phyloP scores from a whole-genome alignment of 139 green algal species.

The Pleodorina starrii region DNA sequence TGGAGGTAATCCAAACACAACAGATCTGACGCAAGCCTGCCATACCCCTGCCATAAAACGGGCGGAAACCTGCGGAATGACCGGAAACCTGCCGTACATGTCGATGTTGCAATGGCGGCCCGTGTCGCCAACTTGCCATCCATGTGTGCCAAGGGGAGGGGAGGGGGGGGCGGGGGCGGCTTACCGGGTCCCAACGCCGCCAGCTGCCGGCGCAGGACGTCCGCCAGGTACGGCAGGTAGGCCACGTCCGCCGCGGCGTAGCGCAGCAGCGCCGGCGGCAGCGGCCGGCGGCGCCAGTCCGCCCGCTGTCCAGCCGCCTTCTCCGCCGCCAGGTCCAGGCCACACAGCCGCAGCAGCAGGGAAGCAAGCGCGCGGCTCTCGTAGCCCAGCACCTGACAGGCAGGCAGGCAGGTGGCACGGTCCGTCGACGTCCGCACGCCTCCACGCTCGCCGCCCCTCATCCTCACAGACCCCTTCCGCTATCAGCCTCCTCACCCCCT shows the following conservation, averaged over 20 bases:
- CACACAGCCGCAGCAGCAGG: conserved; percentile 72
- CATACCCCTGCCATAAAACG: too few relatives aligned
- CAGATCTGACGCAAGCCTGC: too few relatives aligned
- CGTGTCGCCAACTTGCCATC: too few relatives aligned
- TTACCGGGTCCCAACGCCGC: conserved; percentile 1
- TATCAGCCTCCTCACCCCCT: too few relatives aligned
- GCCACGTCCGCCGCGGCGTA: conserved; percentile 85
- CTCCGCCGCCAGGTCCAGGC: conserved; percentile 28
- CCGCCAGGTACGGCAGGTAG: conserved; percentile 81
- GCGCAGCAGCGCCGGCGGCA: conserved; percentile 66
- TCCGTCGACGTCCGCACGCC: background rate
- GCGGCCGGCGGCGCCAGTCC: conserved; percentile 85
- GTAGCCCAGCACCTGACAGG: conserved; percentile 28
- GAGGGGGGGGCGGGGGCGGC: too few relatives aligned
- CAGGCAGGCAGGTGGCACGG: background rate
- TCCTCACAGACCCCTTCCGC: background rate
- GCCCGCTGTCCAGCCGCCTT: conserved; percentile 65
- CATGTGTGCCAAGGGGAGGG: too few relatives aligned
- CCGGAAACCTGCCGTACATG: too few relatives aligned
- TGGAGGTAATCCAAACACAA: too few relatives aligned
- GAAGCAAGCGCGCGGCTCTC: conserved; percentile 25
- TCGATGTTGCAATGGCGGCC: too few relatives aligned
- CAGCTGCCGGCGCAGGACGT: conserved; percentile 28
- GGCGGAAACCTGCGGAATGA: too few relatives aligned
- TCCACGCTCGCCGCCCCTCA: background rate